Conservation (phyloP, 495 filamentous ascomycete species). For the Neurospora tetrasperma region DNA sequence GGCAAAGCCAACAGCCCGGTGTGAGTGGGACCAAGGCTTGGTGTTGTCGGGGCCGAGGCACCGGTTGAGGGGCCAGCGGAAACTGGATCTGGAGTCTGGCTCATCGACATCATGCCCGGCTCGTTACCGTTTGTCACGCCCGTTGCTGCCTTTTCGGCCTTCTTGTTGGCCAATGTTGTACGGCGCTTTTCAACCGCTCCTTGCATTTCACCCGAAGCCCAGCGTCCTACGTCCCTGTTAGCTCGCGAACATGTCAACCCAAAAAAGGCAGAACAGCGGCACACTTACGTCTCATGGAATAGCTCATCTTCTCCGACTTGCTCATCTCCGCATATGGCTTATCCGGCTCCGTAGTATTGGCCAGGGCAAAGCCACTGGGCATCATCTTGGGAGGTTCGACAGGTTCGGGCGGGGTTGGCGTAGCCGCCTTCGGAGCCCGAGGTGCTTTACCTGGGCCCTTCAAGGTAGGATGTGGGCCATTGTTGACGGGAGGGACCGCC, state of each 20-base stretch:
- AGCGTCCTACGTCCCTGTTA: slow-evolving; percentile 31
- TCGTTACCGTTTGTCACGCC: background rate
- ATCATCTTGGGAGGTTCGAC: background rate
- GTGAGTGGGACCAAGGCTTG: slow-evolving; percentile 4
- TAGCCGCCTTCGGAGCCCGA: slow-evolving; percentile 7
- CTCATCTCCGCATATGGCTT: slow-evolving; percentile 42
- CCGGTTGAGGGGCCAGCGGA: slow-evolving; percentile 13
- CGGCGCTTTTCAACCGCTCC: slow-evolving; percentile 39
- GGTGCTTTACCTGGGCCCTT: slow-evolving; percentile 11
- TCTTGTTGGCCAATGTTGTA: slow-evolving; percentile 40
- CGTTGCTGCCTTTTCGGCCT: slow-evolving; percentile 23
- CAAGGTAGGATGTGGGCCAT: slow-evolving; percentile 5
- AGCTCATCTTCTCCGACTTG: slow-evolving; percentile 44
- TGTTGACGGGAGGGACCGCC: slow-evolving; percentile 12
- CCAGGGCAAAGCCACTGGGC: background rate
- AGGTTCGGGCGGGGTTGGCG: background rate
- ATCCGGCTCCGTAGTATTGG: slow-evolving; percentile 14
- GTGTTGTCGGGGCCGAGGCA: slow-evolving; percentile 11
- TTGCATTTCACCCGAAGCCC: slow-evolving; percentile 40
- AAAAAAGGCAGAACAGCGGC: background rate
- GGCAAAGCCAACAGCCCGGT: slow-evolving; percentile 8
- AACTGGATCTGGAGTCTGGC: slow-evolving; percentile 5
- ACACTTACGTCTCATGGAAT: slow-evolving; percentile 40
- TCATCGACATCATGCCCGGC: slow-evolving; percentile 1
- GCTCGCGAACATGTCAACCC: background rate